Conservation (phyloP, 2,329 filamentous ascomycete species). For the Neonectria neomacrospora region DNA sequence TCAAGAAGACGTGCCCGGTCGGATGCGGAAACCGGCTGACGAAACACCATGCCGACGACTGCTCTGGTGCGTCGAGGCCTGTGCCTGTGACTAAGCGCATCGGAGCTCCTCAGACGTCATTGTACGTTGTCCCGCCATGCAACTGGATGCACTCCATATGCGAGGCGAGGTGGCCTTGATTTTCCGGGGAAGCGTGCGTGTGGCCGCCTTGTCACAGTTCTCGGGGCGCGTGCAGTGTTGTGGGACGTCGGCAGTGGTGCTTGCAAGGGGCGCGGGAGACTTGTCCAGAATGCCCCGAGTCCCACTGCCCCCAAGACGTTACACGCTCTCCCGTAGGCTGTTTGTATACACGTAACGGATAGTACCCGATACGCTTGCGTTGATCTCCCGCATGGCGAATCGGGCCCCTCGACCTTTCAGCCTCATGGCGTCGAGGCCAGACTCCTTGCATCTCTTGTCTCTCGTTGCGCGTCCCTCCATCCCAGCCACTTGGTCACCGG, state of each 20-base stretch:
- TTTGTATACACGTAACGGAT: neutral
- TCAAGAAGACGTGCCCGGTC: neutral
- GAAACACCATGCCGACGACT: constrained; percentile 1
- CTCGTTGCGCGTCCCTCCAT: constrained; percentile 2
- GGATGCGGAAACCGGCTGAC: constrained; percentile 5
- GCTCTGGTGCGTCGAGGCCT: neutral
- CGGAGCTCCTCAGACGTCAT: constrained; percentile 38
- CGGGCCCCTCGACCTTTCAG: constrained; percentile 37
- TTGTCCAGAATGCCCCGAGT: constrained; percentile 21
- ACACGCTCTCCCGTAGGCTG: constrained; percentile 22
- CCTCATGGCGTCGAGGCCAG: constrained; percentile 30
- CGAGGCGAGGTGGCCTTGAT: constrained; percentile 38
- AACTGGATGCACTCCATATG: constrained; percentile 40
- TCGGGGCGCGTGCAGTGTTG: constrained; percentile 34
- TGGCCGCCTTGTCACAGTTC: constrained; percentile 33
- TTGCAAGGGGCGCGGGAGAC: constrained; percentile 21
- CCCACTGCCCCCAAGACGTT: constrained; percentile 32
- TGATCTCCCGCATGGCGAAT: constrained; percentile 43
- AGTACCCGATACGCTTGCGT: constrained; percentile 20
- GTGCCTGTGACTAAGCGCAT: constrained; percentile 31
- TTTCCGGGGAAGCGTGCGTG: constrained; percentile 42
- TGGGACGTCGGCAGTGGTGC: constrained; percentile 35
- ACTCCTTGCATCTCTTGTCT: constrained; percentile 1
- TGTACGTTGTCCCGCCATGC: constrained; percentile 33
- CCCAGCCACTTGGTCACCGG: constrained; percentile 21